These are phyloP conservation scores for Phialemonium atrogriseum DNA, from an alignment of 2,329 filamentous ascomycete genomes.

Conservation along the genomic window DNA sequence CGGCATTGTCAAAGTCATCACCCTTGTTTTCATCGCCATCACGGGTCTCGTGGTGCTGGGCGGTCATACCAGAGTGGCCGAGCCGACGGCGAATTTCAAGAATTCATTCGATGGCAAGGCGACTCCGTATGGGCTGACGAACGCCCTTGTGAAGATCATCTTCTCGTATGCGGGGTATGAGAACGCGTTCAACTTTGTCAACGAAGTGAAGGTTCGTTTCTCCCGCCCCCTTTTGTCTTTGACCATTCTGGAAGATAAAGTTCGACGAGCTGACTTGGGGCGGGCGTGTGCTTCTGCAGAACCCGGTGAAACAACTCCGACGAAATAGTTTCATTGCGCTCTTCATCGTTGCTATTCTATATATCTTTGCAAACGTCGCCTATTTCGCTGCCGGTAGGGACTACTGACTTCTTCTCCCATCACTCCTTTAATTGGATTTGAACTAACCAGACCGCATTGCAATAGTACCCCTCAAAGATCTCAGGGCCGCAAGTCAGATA, in stretches of 20 bases:
- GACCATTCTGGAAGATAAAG: not conserved
- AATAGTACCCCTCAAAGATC: conserved; percentile 40
- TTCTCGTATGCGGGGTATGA: conserved; percentile 50
- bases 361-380: conserved; percentile 50
- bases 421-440: not conserved
- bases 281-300: conserved; percentile 23
- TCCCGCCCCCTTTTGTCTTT: conserved; percentile 13
- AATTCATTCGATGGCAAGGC: conserved; percentile 44
- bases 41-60: conserved; percentile 52
- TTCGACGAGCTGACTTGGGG: not conserved
- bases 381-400: conserved; percentile 45
- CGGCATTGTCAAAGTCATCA: conserved; percentile 48
- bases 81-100: conserved; percentile 46
- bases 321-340: conserved; percentile 41
- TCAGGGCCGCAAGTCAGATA: conserved; percentile 40
- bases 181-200: conserved; percentile 53
- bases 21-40: conserved; percentile 47
- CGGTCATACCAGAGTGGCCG: conserved; percentile 38
- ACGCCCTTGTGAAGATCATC: conserved; percentile 49
- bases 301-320: conserved; percentile 47
- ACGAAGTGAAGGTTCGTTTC: conserved; percentile 38
- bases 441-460: not conserved
- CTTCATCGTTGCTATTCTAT: conserved; percentile 40
- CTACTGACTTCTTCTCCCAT: not conserved
- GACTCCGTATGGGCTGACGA: conserved; percentile 39